Evolutionary conservation across 495 filamentous ascomycete species (phyloP).

Genomic region (Talaromyces proteolyticus): DNA sequence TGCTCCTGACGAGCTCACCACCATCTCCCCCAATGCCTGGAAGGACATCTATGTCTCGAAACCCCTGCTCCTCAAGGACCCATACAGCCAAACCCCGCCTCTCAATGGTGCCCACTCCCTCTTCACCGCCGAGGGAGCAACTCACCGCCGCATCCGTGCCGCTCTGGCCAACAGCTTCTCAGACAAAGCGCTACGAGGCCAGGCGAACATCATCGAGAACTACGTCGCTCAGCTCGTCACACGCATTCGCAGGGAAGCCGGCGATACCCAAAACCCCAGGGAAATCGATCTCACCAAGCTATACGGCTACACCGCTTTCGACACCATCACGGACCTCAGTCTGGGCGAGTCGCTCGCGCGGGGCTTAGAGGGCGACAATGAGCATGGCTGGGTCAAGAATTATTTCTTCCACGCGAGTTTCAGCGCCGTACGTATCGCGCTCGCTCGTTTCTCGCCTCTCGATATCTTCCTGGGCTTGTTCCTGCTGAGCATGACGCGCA

Average conservation of each 20-base stretch:
- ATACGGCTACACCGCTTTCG: conserved; percentile 8
- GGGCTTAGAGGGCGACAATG: conserved; percentile 7
- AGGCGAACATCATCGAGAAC: conserved; percentile 9
- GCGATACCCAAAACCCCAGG: background rate
- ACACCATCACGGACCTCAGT: conserved; percentile 11
- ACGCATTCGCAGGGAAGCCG: background rate
- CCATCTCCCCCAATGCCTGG: too few species aligned
- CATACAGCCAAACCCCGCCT: too few species aligned
- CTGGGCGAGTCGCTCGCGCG: conserved; percentile 10
- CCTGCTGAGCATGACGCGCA: conserved; percentile 8
- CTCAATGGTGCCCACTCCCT: too few species aligned
- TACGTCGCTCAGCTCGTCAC: conserved; percentile 19
- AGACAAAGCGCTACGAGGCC: conserved; percentile 13
- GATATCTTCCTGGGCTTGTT: conserved; percentile 11
- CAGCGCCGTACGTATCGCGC: conserved; percentile 8
- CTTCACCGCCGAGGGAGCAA: too few species aligned
- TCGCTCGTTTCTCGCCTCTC: conserved; percentile 8
- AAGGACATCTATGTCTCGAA: too few species aligned
- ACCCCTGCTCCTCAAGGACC: too few species aligned
- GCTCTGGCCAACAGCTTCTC: conserved; percentile 15
- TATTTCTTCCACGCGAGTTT: conserved; percentile 13
- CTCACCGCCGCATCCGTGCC: background rate
- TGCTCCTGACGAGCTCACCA: too few species aligned
- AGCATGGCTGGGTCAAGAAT: conserved; percentile 6
- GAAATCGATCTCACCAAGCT: conserved; percentile 11